Conservation (phyloP, 1,139 yeast genomes). For the Debaryomyces coudertii region DNA sequence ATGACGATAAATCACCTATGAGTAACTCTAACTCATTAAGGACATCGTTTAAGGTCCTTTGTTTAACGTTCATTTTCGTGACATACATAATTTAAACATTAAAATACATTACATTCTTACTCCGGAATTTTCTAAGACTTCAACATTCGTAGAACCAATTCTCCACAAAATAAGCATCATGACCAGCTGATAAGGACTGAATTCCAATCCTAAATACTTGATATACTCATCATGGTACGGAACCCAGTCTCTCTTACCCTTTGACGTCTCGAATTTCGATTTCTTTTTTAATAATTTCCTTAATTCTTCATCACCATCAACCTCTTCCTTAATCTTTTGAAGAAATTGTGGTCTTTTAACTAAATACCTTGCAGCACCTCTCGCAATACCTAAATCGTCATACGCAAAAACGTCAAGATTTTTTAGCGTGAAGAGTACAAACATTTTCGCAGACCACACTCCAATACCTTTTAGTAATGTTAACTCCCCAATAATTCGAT, state of each 20-base stretch:
- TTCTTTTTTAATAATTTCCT: constrained; percentile 35
- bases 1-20: not conserved
- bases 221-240: constrained; percentile 63
- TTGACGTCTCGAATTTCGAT: constrained; percentile 40
- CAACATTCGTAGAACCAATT: constrained; percentile 59
- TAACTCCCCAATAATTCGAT: constrained; percentile 58
- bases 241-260: constrained; percentile 57
- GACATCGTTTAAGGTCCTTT: constrained; percentile 1
- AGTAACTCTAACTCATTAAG: constrained; percentile 3
- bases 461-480: constrained; percentile 79
- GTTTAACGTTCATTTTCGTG: constrained; percentile 4
- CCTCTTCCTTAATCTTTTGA: constrained; percentile 40
- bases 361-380: constrained; percentile 74
- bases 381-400: constrained; percentile 82
- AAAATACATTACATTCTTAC: constrained; percentile 5
- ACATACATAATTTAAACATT: constrained; percentile 1
- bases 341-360: constrained; percentile 56
- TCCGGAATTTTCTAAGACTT: constrained; percentile 39
- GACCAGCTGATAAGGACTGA: constrained; percentile 68
- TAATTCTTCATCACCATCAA: constrained; percentile 32
- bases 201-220: constrained; percentile 56
- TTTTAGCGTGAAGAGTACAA: constrained; percentile 67
- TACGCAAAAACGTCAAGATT: constrained; percentile 72
- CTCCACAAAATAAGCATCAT: constrained; percentile 81
- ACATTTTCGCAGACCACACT: constrained; percentile 91